A percentile compares a stretch with the other conserved stretches of the same genome.
Evolutionary conservation across 441 rosid species (phyloP).

Genomic region (Mallotus repandus): DNA sequence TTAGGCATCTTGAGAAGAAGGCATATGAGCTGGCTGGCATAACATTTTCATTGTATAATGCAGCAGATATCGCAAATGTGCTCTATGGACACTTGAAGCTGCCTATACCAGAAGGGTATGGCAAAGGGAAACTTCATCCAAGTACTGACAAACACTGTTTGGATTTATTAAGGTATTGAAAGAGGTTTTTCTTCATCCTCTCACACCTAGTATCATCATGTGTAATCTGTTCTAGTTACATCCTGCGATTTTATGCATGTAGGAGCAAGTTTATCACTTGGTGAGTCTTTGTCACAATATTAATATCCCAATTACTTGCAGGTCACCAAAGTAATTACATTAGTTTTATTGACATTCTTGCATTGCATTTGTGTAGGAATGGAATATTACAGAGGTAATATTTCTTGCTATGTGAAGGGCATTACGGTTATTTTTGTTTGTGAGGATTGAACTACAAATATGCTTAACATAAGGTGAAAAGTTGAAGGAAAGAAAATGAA

Average conservation of each 20-base stretch:
- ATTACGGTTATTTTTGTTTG: neutral
- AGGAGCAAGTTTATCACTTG: neutral
- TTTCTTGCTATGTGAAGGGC: neutral
- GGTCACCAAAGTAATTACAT: neutral
- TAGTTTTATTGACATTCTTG: neutral
- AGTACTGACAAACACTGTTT: conserved; percentile 94
- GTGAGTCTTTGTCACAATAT: neutral
- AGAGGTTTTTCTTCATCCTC: neutral
- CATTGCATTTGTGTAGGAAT: neutral
- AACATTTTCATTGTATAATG: conserved; percentile 70
- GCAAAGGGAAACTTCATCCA: conserved; percentile 83
- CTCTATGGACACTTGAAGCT: conserved; percentile 80
- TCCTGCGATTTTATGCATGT: neutral
- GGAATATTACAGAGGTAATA: neutral
- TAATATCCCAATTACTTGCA: neutral
- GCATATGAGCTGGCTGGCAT: conserved; percentile 85
- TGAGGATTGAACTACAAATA: no score
- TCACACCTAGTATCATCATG: neutral
- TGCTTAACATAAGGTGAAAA: conserved; percentile 7
- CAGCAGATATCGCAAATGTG: conserved; percentile 94
- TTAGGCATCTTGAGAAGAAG: conserved; percentile 80
- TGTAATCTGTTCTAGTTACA: neutral
- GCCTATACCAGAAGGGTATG: conserved; percentile 60
- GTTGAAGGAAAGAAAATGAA: neutral
- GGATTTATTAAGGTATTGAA: conserved; percentile 76